Percentiles rank a stretch among this genome's conserved stretches.
These are phyloP conservation scores for Candida tibetensis DNA, from an alignment of 805 yeast species.

Conservation along the genomic window DNA sequence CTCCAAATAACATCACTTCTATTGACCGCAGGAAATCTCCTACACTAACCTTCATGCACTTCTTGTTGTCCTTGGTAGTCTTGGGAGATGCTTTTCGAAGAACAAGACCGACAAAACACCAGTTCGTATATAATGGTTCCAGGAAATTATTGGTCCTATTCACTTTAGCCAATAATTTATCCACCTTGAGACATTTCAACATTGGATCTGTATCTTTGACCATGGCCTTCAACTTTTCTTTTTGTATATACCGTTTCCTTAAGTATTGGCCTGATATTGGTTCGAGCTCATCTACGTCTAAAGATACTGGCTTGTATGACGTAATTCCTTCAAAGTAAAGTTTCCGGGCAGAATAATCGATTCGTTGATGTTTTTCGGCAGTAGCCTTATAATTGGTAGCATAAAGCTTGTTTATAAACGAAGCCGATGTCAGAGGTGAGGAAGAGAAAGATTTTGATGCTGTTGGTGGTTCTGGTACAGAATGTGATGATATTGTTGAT, in stretches of 20 bases:
- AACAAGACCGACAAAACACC: slow-evolving; percentile 76
- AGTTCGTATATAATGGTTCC: slow-evolving; percentile 71
- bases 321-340: slow-evolving; percentile 22
- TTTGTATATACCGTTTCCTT: slow-evolving; percentile 27
- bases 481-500: too few relatives aligned
- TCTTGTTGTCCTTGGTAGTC: slow-evolving; percentile 39
- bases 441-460: too few relatives aligned
- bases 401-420: slow-evolving; percentile 21
- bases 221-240: slow-evolving; percentile 29
- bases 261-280: slow-evolving; percentile 16
- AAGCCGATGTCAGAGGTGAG: too few relatives aligned
- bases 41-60: slow-evolving; percentile 58
- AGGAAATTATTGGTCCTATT: slow-evolving; percentile 58
- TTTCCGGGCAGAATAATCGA: slow-evolving; percentile 23
- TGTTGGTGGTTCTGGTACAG: too few relatives aligned
- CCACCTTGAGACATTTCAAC: slow-evolving; percentile 53
- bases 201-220: slow-evolving; percentile 35
- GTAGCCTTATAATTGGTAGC: slow-evolving; percentile 8
- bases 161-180: slow-evolving; percentile 62
- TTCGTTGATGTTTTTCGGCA: slow-evolving; percentile 7
- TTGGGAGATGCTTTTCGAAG: slow-evolving; percentile 54
- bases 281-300: slow-evolving; percentile 21
- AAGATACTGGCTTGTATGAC: slow-evolving; percentile 7
- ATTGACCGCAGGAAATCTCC: slow-evolving; percentile 67
- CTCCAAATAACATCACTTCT: slow-evolving; percentile 61